Evolutionary conservation across 2,329 filamentous ascomycete genomes (phyloP).

Genomic region (Beauveria bassiana): DNA sequence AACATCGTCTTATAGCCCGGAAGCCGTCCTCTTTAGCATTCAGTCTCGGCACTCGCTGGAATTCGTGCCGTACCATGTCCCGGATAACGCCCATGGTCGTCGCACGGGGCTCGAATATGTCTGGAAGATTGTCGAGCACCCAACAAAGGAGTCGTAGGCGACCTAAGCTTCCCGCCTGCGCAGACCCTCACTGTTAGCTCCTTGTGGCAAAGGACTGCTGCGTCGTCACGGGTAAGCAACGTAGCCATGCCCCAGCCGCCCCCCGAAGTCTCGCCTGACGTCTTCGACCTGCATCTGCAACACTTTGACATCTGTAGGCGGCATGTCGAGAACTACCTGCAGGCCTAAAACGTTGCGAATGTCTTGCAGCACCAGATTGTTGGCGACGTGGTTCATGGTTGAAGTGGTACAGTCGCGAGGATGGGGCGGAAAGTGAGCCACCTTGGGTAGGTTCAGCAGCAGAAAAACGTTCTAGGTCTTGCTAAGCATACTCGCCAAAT

Average conservation of each 20-base stretch:
- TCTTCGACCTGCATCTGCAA: not conserved
- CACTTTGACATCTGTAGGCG: not conserved
- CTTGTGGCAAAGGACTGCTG: not conserved
- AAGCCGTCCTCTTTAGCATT: not conserved
- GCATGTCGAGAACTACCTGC: not conserved
- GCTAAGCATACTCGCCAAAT: not conserved
- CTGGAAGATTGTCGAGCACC: not conserved
- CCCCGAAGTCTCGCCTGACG: not conserved
- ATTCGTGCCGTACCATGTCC: not conserved
- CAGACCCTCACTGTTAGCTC: not conserved
- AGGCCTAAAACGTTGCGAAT: not conserved
- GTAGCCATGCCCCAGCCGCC: not conserved
- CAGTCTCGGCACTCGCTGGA: not conserved
- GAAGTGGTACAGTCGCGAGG: slow-evolving; percentile 1
- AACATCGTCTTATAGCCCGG: not conserved
- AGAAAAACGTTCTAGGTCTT: not conserved
- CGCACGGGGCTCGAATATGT: not conserved
- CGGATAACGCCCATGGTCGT: not conserved
- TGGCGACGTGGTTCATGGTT: not conserved
- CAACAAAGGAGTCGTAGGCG: not conserved
- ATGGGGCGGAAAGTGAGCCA: not conserved
- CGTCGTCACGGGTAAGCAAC: not conserved
- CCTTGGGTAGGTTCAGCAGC: not conserved
- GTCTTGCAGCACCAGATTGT: not conserved
- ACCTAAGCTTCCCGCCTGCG: not conserved